Conservation (phyloP, 108 stramenopile species). For the Skeletonema costatum region DNA sequence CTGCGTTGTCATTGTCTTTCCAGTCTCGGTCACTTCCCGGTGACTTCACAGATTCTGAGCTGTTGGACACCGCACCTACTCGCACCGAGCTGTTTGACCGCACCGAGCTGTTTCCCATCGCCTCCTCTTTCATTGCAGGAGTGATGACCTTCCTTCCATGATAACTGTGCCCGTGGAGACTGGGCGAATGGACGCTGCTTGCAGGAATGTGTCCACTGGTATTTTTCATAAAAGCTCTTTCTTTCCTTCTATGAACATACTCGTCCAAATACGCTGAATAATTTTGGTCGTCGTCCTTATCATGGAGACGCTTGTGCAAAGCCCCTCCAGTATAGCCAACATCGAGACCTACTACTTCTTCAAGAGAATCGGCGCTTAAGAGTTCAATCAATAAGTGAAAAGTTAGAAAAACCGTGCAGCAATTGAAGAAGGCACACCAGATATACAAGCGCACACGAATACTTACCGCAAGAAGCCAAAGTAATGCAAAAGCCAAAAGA, state of each 20-base stretch:
- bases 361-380: slow-evolving; percentile 64
- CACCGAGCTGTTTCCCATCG: neutral
- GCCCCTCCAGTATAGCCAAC: slow-evolving; percentile 60
- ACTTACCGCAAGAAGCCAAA: slow-evolving; percentile 74
- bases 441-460: neutral
- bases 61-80: neutral
- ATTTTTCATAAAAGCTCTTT: slow-evolving; percentile 13
- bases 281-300: slow-evolving; percentile 14
- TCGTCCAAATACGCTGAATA: slow-evolving; percentile 24
- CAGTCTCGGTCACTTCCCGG: neutral
- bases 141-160: slow-evolving; percentile 1
- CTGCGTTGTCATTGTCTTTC: neutral
- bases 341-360: slow-evolving; percentile 79
- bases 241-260: slow-evolving; percentile 24
- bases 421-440: neutral
- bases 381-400: neutral
- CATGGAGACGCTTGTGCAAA: slow-evolving; percentile 8
- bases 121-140: neutral
- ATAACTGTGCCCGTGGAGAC: neutral
- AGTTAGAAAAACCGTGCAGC: neutral
- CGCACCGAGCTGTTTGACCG: too few relatives aligned
- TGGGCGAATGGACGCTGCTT: neutral
- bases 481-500: slow-evolving; percentile 71
- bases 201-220: neutral
- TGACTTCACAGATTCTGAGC: neutral